phyloP scores from a whole-genome alignment of 495 filamentous ascomycete genomes.

The Darksidea phi region DNA sequence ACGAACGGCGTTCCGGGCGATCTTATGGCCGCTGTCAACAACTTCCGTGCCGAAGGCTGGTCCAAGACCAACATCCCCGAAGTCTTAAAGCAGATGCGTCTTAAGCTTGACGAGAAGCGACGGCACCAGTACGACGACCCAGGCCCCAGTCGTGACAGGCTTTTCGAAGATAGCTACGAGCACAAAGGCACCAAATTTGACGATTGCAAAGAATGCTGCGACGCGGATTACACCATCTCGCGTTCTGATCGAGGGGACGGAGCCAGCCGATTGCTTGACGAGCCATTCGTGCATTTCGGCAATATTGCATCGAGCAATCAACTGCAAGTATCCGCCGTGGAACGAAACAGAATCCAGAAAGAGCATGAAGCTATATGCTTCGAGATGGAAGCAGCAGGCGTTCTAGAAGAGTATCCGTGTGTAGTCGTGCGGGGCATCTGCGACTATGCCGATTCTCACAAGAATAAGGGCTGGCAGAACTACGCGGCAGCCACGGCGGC shows the following conservation, averaged over 20 bases:
- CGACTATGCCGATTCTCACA: slow-evolving; percentile 23
- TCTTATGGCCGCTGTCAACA: slow-evolving; percentile 16
- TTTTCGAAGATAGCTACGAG: slow-evolving; percentile 15
- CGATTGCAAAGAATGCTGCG: slow-evolving; percentile 22
- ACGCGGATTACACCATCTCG: slow-evolving; percentile 1
- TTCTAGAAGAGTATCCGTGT: slow-evolving; percentile 14
- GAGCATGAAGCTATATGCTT: slow-evolving; percentile 21
- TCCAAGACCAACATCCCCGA: slow-evolving; percentile 13
- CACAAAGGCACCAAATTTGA: slow-evolving; percentile 10
- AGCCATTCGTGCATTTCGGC: slow-evolving; percentile 16
- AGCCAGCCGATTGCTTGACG: slow-evolving; percentile 13
- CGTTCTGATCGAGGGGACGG: slow-evolving; percentile 13
- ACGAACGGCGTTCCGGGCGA: slow-evolving; percentile 8
- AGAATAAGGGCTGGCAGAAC: slow-evolving; percentile 21
- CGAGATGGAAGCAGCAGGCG: slow-evolving; percentile 25
- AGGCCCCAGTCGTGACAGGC: slow-evolving; percentile 21
- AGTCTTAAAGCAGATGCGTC: slow-evolving; percentile 20
- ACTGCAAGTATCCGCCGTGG: slow-evolving; percentile 17
- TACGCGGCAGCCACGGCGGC: slow-evolving; percentile 16
- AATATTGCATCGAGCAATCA: slow-evolving; percentile 27
- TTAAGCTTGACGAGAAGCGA: slow-evolving; percentile 12
- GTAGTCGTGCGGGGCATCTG: slow-evolving; percentile 21
- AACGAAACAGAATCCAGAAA: slow-evolving; percentile 17
- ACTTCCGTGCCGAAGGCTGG: slow-evolving; percentile 12
- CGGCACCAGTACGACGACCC: slow-evolving; percentile 16